Evolutionary conservation across 306 rosid species (phyloP).

Genomic region (Ziziphus jujuba): DNA sequence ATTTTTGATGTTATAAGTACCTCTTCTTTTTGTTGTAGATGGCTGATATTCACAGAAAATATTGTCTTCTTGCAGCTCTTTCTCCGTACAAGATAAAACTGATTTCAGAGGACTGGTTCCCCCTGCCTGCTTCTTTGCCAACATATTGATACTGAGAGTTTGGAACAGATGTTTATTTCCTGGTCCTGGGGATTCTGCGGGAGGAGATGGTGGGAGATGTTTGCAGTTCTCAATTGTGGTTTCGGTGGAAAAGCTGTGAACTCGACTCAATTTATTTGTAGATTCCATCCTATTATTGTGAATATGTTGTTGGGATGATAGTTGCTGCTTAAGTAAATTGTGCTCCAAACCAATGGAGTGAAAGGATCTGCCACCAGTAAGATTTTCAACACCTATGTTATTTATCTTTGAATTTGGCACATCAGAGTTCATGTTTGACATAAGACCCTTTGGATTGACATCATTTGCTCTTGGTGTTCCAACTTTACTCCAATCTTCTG

Average conservation of each 20-base stretch:
- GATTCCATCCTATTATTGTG: conserved; percentile 13
- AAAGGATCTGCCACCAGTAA: conserved; percentile 28
- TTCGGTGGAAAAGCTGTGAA: conserved; percentile 13
- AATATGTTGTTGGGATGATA: conserved; percentile 27
- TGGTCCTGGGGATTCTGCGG: conserved; percentile 13
- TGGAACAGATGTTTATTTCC: conserved; percentile 26
- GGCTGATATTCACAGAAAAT: conserved; percentile 17
- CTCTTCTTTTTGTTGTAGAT: conserved; percentile 15
- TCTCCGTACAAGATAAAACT: conserved; percentile 16
- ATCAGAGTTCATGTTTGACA: conserved; percentile 24
- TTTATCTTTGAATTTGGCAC: conserved; percentile 30
- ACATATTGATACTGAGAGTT: not conserved
- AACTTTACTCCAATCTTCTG: conserved; percentile 31
- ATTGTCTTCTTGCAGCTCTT: conserved; percentile 12
- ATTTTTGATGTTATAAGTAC: conserved; percentile 27
- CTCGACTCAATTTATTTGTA: conserved; percentile 7
- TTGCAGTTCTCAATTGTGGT: conserved; percentile 14
- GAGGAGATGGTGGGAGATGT: conserved; percentile 19
- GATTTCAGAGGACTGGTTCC: conserved; percentile 3
- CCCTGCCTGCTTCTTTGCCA: conserved; percentile 19
- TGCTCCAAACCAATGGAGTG: conserved; percentile 32
- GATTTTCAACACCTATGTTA: conserved; percentile 18
- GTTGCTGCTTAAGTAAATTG: conserved; percentile 25
- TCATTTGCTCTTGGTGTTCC: conserved; percentile 22
- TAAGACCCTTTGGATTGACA: conserved; percentile 22